Base-by-base conservation (phyloP, 129 eudicot genomes). In the Solidago caesia region DNA sequence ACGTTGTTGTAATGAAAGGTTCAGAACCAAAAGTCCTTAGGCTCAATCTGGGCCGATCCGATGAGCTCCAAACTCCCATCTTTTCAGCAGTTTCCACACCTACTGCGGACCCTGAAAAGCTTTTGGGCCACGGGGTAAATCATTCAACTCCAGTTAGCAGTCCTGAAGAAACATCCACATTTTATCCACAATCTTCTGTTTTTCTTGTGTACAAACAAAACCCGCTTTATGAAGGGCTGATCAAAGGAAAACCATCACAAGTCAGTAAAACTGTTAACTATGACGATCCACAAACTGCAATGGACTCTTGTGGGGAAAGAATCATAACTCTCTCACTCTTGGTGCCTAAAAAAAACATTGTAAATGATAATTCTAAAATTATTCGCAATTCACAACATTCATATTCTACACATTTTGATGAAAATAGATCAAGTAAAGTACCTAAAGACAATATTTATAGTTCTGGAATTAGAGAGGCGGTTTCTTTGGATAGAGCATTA, bases 61-160 rank as follows among this genome's bases (percentile, higher is more conserved):
- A 84, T 62, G 91, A 80, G 47, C 75, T 76, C 25, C 89, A 93
- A 73, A 88, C 91, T 11, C 97, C 98, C 21, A 90, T 88, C 82
- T 83, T 86, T 76, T 90, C 98, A 51, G 83, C 97, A 51, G 68
- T 87, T 85, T 84, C 97, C 44, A 90, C 96, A 0, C 97, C 97
- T 21, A 81, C 68, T 55, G 39, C 48, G 5, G 87, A 85, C 72
- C 78, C 80, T 64, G 87, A 53, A 58, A 81, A 81, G 49, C 69
- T 74, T 7, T 88, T 75, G 6, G 84, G 81, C 49, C 77, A 83
- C 73, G 90, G 85, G 51, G 69, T 85, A 81, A 93, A 84, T 72
- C 88, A 90, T 78, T 85, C 96, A n/a, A 90, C 98, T 74, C 98
- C 96, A 14, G 87, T 85, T 4, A 90, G 91, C 84, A 93, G 98